Evolutionary conservation across 345 rosid species (phyloP), one percentile per base, ranked within the genome.

Genomic region (Schrenkiella parvula): DNA sequence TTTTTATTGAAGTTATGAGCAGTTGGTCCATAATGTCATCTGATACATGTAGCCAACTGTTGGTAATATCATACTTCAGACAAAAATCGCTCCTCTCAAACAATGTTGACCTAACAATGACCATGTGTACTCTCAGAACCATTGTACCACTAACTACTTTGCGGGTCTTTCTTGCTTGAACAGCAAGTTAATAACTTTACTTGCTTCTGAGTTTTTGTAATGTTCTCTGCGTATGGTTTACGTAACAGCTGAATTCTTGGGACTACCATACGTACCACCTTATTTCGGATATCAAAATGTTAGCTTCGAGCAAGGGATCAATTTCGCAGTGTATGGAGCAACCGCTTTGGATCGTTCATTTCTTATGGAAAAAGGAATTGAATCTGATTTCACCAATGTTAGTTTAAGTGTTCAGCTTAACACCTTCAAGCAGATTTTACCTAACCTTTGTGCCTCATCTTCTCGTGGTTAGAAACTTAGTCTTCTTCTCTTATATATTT

Each of bases 261-360:
- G 86, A 43, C 70, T 81, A 6, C 82, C 86, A 0, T 59, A 67
- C 3, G 68, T 82, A 29, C 83, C 80, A 2, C 81, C 88, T 5
- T 80, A 69, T 48, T 73, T 74, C 7, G 84, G 81, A 67, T 68
- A 54, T 4, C 47, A 54, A 53, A 64, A 75, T 9, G 74, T 64
- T n/a, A 78, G 71, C 12, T 80, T 84, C 19, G 21, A 66, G 0
- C 35, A 64, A 12, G 90, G 90, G 41, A 84, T 76, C 26, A 86
- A 86, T 64, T 81, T 86, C 17, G 90, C 88, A 0, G 85, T 84
- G 25, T 81, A 66, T 13, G 86, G 85, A 34, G 90, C 88, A 41
- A 80, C 82, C 0, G 86, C 88, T 1, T 62, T 86, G 65, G 83
- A 81, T 43, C 26, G 25, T 15, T 18, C 52, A 1, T 74, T 80